These are phyloP conservation scores for Heliocybe sulcata DNA, from an alignment of 1,284 basidiomycete genomes.

Conservation along the genomic window DNA sequence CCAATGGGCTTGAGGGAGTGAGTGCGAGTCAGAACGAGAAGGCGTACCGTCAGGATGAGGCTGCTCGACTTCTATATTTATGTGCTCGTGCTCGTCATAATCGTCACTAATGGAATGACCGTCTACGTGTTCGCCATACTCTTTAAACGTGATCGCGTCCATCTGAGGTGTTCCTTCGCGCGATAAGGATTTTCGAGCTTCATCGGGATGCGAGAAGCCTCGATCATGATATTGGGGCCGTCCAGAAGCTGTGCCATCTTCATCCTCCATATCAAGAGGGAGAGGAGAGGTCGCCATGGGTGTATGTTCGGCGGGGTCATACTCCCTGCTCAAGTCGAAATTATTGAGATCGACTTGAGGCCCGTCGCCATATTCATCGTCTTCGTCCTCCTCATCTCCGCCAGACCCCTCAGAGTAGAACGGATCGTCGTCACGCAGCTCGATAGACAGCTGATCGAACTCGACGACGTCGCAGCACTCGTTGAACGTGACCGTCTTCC, in stretches of 20 bases:
- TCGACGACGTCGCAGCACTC: conserved; percentile 85
- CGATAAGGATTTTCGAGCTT: not conserved
- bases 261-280: conserved; percentile 13
- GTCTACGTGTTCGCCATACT: not conserved
- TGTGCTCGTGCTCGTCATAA: too few species aligned
- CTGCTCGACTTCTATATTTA: too few species aligned
- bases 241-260: conserved; percentile 62
- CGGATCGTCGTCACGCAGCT: conserved; percentile 24
- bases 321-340: conserved; percentile 8
- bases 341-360: not conserved
- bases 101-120: too few species aligned
- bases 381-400: conserved; percentile 22
- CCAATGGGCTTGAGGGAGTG: too few species aligned
- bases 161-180: not conserved
- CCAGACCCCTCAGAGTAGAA: conserved; percentile 42
- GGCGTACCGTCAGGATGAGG: too few species aligned
- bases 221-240: conserved; percentile 58
- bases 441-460: conserved; percentile 57
- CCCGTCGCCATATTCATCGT: conserved; percentile 6
- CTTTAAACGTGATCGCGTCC: not conserved
- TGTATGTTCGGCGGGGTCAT: conserved; percentile 5
- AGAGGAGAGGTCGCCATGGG: not conserved
- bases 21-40: too few species aligned
- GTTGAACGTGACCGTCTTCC: conserved; percentile 85
- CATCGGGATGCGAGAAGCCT: not conserved